Evolutionary conservation across 2,329 filamentous ascomycete genomes (phyloP).

Genomic region (Geoglossum cookeanum): DNA sequence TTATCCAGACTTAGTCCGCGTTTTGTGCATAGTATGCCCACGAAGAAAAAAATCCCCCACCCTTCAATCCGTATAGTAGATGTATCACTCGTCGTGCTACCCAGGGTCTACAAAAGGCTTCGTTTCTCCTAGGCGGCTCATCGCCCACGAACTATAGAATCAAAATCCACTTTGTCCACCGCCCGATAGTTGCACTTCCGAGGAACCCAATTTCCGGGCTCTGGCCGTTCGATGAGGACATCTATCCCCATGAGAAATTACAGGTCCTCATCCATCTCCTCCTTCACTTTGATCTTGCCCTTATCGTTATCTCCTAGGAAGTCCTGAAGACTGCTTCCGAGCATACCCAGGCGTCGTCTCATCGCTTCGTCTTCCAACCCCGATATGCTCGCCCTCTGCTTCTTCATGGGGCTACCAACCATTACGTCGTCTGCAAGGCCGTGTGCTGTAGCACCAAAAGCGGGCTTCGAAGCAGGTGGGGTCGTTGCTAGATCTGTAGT

Average conservation of each 20-base stretch:
- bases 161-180: neutral
- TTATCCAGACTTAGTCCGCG: neutral
- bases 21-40: neutral
- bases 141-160: neutral
- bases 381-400: slow-evolving; percentile 44
- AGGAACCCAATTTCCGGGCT: no score
- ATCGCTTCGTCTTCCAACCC: slow-evolving; percentile 26
- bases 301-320: slow-evolving; percentile 5
- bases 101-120: neutral
- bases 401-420: slow-evolving; percentile 57
- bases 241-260: neutral
- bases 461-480: slow-evolving; percentile 21
- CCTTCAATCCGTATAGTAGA: neutral
- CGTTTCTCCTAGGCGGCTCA: neutral
- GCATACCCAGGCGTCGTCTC: slow-evolving; percentile 16
- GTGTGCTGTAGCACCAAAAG: slow-evolving; percentile 9
- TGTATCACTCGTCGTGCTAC: neutral
- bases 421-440: slow-evolving; percentile 29
- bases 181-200: neutral
- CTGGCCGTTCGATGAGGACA: neutral
- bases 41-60: neutral
- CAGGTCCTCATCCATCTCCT: slow-evolving; percentile 21
- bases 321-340: slow-evolving; percentile 13
- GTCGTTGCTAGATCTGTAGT: slow-evolving; percentile 18
- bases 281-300: slow-evolving; percentile 10